These are phyloP conservation scores for Picea glauca DNA, from an alignment of 75 land plant species.

Conservation along the genomic window DNA sequence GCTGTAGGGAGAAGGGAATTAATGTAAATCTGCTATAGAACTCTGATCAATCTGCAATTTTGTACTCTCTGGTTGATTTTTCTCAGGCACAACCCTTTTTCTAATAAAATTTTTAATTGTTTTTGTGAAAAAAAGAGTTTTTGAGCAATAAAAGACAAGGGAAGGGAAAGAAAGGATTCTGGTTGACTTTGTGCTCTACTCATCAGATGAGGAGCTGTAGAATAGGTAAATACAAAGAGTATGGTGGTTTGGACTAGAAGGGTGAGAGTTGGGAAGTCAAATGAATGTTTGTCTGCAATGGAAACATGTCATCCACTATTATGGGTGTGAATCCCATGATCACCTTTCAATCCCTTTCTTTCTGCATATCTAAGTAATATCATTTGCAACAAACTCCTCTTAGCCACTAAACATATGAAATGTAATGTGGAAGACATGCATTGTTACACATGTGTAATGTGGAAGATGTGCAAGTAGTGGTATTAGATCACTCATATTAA, in stretches of 20 bases:
- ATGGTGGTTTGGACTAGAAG: conserved; percentile 54
- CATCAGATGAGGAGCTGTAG: conserved; percentile 90
- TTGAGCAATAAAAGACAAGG: neutral
- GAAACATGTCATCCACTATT: conserved; percentile 61
- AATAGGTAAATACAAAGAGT: conserved; percentile 50
- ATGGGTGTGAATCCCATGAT: conserved; percentile 87
- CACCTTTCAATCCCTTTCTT: conserved; percentile 64
- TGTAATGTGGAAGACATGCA: too few species aligned
- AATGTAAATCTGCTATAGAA: too few species aligned
- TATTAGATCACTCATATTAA: too few species aligned
- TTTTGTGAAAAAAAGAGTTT: too few species aligned
- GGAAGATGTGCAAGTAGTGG: neutral
- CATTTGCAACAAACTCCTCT: neutral
- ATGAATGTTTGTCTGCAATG: conserved; percentile 71
- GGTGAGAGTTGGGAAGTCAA: conserved; percentile 88
- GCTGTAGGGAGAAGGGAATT: too few species aligned
- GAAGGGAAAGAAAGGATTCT: conserved; percentile 14
- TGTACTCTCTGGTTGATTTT: too few species aligned
- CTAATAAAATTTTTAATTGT: too few species aligned
- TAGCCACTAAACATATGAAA: too few species aligned
- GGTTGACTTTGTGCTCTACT: conserved; percentile 43
- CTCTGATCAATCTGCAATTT: too few species aligned
- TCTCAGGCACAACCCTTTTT: too few species aligned
- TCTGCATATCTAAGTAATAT: conserved; percentile 50
- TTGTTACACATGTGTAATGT: too few species aligned